Conservation (phyloP, 108 stramenopile species). For the Mediolabrus comicus region DNA sequence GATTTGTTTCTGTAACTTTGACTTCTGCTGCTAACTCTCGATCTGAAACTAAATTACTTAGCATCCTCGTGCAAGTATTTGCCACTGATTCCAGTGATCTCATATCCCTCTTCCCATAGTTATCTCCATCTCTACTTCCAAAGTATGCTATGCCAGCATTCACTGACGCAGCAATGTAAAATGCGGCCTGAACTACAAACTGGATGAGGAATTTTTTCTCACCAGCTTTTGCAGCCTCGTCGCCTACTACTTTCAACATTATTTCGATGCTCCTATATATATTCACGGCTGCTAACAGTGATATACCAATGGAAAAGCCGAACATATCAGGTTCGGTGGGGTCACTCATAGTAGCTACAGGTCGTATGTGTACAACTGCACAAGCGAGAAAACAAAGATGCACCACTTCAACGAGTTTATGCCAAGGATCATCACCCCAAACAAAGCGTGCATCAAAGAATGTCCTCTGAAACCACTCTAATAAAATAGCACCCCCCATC, state of each 20-base stretch:
- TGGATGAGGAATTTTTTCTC: neutral
- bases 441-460: conserved; percentile 33
- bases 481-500: conserved; percentile 24
- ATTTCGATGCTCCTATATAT: conserved; percentile 19
- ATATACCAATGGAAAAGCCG: conserved; percentile 10
- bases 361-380: conserved; percentile 48
- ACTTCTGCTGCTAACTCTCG: neutral
- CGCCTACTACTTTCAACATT: conserved; percentile 21
- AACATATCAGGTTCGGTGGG: conserved; percentile 35
- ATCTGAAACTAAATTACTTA: neutral
- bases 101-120: neutral
- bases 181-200: neutral
- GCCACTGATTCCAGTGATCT: neutral
- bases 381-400: neutral
- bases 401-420: conserved; percentile 21
- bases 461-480: conserved; percentile 26
- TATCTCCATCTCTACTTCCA: neutral
- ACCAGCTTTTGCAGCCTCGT: conserved; percentile 11
- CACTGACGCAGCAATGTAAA: conserved; percentile 20
- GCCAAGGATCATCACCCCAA: conserved; percentile 31
- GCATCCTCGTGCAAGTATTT: neutral
- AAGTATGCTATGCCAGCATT: conserved; percentile 23
- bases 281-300: neutral
- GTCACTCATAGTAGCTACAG: conserved; percentile 18
- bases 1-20: neutral